phyloP scores from a whole-genome alignment of 805 yeast genomes.

The Yamadazyma laniorum region DNA sequence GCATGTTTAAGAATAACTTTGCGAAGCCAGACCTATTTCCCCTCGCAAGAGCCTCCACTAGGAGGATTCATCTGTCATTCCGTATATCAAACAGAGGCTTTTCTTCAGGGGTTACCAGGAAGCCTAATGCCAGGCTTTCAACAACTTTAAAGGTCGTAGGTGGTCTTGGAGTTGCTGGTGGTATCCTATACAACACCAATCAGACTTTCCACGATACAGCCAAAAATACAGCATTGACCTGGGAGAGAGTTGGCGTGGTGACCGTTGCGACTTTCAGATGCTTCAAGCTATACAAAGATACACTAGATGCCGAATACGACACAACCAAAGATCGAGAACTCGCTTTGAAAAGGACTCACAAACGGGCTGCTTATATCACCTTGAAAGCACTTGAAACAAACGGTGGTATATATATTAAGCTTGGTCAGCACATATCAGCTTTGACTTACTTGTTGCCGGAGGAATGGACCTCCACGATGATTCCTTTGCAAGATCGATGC shows the following conservation, averaged over 20 bases:
- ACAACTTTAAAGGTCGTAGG: slow-evolving; percentile 19
- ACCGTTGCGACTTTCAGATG: slow-evolving; percentile 70
- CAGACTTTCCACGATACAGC: slow-evolving; percentile 32
- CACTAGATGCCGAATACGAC: slow-evolving; percentile 46
- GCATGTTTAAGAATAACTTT: no score
- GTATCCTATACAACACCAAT: slow-evolving; percentile 34
- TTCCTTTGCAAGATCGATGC: slow-evolving; percentile 87
- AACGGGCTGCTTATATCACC: slow-evolving; percentile 74
- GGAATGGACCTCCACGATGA: slow-evolving; percentile 96
- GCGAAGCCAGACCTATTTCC: no score
- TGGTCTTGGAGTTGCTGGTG: slow-evolving; percentile 28
- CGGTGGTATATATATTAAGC: slow-evolving; percentile 90
- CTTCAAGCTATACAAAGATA: slow-evolving; percentile 63
- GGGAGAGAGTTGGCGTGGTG: slow-evolving; percentile 60
- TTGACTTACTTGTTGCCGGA: slow-evolving; percentile 85
- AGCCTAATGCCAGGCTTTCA: no score
- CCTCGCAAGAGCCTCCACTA: no score
- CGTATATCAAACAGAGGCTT: no score
- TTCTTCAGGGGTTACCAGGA: no score
- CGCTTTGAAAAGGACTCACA: slow-evolving; percentile 68
- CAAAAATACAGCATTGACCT: slow-evolving; percentile 33
- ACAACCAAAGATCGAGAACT: slow-evolving; percentile 42
- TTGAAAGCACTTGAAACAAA: slow-evolving; percentile 74
- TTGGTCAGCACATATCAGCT: slow-evolving; percentile 94
- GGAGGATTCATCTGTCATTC: no score